Evolutionary conservation across 2,329 filamentous ascomycete species (phyloP).

Genomic region (Hypomyces rosellus): DNA sequence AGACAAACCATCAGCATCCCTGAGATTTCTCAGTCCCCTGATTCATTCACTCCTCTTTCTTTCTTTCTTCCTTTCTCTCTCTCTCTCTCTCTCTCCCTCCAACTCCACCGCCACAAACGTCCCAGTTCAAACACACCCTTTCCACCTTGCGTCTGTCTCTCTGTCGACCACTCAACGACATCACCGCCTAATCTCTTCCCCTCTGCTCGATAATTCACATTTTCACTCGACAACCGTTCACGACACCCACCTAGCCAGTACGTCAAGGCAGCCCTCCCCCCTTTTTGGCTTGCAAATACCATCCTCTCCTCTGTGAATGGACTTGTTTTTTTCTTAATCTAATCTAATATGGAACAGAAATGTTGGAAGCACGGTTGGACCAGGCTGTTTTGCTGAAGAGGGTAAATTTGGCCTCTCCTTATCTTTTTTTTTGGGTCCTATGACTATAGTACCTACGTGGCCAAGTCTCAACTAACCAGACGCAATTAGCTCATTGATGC

Average conservation of each 20-base stretch:
- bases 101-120: no score
- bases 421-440: not conserved
- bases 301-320: no score
- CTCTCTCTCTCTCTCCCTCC: not conserved
- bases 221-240: not conserved
- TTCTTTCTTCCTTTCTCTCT: not conserved
- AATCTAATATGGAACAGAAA: conserved; percentile 30
- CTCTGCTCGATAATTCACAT: not conserved
- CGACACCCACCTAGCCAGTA: not conserved
- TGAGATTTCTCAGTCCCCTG: not conserved
- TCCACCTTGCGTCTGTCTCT: not conserved
- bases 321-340: not conserved
- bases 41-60: not conserved
- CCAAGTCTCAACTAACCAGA: conserved; percentile 11
- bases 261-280: not conserved
- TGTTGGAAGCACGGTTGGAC: conserved; percentile 97
- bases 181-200: not conserved
- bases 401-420: conserved; percentile 41
- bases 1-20: not conserved
- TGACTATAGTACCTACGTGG: no score
- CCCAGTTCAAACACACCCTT: no score
- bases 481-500: conserved; percentile 81
- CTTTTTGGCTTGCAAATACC: no score
- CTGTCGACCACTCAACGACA: not conserved
- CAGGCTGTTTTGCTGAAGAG: conserved; percentile 94